Evolutionary conservation across 352 stramenopile genomes (phyloP).

Genomic region (Phytopythium kandeliae): DNA sequence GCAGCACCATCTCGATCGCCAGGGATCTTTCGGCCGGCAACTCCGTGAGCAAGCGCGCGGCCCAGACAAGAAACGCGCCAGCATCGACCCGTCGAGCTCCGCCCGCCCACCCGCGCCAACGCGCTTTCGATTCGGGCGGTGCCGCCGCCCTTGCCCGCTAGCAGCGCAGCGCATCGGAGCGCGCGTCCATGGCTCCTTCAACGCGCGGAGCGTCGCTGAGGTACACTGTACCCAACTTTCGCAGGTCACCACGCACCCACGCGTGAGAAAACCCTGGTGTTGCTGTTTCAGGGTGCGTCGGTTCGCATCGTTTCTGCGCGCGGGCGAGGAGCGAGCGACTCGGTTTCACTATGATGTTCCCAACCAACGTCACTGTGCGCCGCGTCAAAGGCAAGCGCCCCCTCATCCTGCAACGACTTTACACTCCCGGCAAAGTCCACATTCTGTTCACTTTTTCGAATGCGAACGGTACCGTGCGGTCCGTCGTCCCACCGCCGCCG

Average conservation of each 20-base stretch:
- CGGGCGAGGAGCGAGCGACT: background rate
- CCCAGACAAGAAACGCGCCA: no score
- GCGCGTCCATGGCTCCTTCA: conserved; percentile 4
- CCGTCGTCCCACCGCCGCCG: no score
- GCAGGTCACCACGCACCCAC: background rate
- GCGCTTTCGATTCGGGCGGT: no score
- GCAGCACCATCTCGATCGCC: background rate
- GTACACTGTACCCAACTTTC: no score
- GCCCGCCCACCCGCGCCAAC: no score
- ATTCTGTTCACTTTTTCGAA: background rate
- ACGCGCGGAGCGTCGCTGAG: background rate
- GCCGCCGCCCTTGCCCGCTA: no score
- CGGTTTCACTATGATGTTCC: background rate
- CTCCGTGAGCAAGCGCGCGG: no score
- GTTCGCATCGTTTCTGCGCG: background rate
- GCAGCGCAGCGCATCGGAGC: background rate
- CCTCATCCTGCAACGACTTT: background rate
- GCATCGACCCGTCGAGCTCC: no score
- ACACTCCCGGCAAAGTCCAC: background rate
- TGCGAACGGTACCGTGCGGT: conserved; percentile 6
- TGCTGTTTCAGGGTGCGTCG: background rate
- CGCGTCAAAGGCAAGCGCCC: background rate
- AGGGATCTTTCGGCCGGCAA: background rate
- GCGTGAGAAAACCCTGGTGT: background rate
- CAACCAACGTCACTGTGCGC: no score